These are phyloP conservation scores for Calonectria leucothoes DNA, from an alignment of 2,329 filamentous ascomycete genomes.

Conservation along the genomic window DNA sequence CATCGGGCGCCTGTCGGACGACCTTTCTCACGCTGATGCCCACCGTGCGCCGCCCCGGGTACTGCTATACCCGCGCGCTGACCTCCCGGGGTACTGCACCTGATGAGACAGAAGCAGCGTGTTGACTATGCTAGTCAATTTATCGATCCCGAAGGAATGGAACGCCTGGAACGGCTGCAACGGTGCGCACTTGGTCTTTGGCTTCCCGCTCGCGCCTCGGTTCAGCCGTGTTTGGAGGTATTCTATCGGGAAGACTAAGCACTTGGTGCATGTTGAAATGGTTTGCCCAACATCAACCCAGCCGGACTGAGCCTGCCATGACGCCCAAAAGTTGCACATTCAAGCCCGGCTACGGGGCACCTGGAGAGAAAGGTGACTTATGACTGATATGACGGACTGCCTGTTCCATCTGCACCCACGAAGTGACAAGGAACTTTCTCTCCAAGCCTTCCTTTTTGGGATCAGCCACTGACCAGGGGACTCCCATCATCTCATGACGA, in stretches of 20 bases:
- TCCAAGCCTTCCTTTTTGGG: slow-evolving; percentile 38
- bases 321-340: neutral
- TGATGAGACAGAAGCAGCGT: slow-evolving; percentile 32
- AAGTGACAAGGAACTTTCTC: slow-evolving; percentile 34
- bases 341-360: neutral
- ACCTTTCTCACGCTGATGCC: neutral
- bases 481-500: slow-evolving; percentile 30
- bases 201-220: slow-evolving; percentile 26
- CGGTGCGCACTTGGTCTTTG: slow-evolving; percentile 32
- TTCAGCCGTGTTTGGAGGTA: neutral
- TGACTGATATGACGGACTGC: slow-evolving; percentile 31
- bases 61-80: neutral
- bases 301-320: neutral
- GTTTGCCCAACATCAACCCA: neutral
- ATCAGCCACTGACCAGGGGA: slow-evolving; percentile 39
- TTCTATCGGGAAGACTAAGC: neutral
- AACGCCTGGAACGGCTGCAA: slow-evolving; percentile 20
- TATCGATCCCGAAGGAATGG: slow-evolving; percentile 15
- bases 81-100: neutral
- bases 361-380: neutral
- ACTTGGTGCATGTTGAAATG: neutral
- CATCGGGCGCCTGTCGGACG: slow-evolving; percentile 31
- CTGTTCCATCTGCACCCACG: slow-evolving; percentile 35
- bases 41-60: slow-evolving; percentile 1
- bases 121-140: slow-evolving; percentile 10